A percentile compares a stretch with the other conserved stretches of the same genome.
Conservation (phyloP, 768 basidiomycete species). For the Fomitopsis pulvina region DNA sequence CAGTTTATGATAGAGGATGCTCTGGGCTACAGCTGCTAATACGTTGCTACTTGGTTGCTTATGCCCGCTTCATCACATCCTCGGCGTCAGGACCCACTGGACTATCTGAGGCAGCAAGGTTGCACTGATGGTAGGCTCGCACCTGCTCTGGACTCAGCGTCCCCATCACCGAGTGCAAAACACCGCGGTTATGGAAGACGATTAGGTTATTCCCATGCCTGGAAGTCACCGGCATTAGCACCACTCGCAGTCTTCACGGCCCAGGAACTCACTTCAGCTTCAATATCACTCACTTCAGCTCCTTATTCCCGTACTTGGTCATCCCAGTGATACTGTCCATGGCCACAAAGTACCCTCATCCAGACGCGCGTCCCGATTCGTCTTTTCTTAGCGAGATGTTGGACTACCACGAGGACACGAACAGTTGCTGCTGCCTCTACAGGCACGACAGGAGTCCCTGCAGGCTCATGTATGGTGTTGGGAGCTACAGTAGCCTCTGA, state of each 20-base stretch:
- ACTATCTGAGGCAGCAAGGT: constrained; percentile 62
- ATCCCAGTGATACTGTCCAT: constrained; percentile 18
- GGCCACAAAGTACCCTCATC: constrained; percentile 5
- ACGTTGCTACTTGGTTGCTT: not conserved
- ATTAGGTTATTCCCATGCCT: constrained; percentile 43
- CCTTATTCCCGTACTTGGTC: constrained; percentile 20
- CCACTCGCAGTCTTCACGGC: no score
- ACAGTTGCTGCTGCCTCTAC: no score
- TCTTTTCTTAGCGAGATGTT: not conserved
- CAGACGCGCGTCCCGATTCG: not conserved
- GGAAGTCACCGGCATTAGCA: no score
- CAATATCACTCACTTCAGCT: constrained; percentile 25
- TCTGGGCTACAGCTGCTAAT: no score
- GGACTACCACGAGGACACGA: no score
- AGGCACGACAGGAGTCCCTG: no score
- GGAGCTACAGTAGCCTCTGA: no score
- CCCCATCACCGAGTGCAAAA: constrained; percentile 64
- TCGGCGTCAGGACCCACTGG: constrained; percentile 52
- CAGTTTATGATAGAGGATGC: no score
- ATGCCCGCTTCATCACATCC: constrained; percentile 51
- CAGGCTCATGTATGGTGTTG: no score
- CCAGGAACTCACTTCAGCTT: no score
- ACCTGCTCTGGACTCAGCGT: constrained; percentile 54
- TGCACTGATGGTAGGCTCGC: constrained; percentile 68
- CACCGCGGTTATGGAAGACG: constrained; percentile 72